phyloP scores from a whole-genome alignment of 2,329 filamentous ascomycete genomes.

The Sporothrix globosa region DNA sequence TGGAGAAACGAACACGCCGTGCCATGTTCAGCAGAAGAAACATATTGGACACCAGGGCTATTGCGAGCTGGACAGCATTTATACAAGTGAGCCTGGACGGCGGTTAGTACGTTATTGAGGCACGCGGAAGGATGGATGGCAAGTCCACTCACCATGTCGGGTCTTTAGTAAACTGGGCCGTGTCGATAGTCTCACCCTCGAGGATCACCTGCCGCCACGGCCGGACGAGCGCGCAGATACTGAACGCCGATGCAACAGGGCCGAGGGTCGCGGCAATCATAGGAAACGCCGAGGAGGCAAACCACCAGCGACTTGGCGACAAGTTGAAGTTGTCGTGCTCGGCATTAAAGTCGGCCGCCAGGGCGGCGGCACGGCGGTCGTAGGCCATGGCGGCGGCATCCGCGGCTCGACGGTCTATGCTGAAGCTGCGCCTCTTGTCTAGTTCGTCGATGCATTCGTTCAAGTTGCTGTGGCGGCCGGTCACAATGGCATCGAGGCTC shows the following conservation, averaged over 20 bases:
- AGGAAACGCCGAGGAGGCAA: constrained; percentile 68
- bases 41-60: constrained; percentile 77
- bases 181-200: constrained; percentile 51
- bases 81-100: constrained; percentile 62
- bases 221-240: constrained; percentile 80
- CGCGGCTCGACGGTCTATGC: background rate
- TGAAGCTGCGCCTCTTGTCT: constrained; percentile 21
- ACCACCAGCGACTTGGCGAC: constrained; percentile 62
- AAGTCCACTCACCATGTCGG: constrained; percentile 63
- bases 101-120: background rate
- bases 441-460: constrained; percentile 1
- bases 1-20: constrained; percentile 72
- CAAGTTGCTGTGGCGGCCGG: constrained; percentile 2
- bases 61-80: constrained; percentile 75
- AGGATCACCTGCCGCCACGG: constrained; percentile 69
- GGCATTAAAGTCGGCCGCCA: background rate
- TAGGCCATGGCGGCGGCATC: background rate
- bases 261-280: constrained; percentile 83
- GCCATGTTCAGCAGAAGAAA: constrained; percentile 89
- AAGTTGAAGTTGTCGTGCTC: background rate
- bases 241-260: constrained; percentile 84
- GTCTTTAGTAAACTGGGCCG: constrained; percentile 62
- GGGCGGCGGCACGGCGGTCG: background rate
- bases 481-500: constrained; percentile 4
- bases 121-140: background rate